Evolutionary conservation across 495 filamentous ascomycete species (phyloP), one percentile per base, ranked within the genome.

Genomic region (Aspergillus sclerotioniger): DNA sequence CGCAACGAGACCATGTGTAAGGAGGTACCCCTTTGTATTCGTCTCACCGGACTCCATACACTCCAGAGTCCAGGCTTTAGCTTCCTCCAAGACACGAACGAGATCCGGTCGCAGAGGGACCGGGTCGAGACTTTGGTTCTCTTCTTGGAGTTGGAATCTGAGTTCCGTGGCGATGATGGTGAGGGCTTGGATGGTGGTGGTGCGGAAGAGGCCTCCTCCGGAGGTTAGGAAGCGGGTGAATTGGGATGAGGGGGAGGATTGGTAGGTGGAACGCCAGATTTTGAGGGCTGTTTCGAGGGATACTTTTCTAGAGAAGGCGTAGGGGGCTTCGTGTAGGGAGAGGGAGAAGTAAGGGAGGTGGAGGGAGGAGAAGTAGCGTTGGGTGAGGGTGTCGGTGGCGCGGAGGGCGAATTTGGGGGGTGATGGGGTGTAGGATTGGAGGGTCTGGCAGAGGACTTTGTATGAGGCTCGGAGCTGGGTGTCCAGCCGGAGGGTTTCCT

Each of bases 21-120:
- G 65, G 25, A 87, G 41, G 44, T 79, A 80, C 0, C 77, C 80
- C 57, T 85, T 86, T n/a, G 80, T 69, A 59, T 84, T 86, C 0
- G 78, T 83, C 64, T 85, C 79, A 3, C 83, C 84, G 3, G 69
- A 71, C 39, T 73, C 46, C 4, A 85, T 72, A 32, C 66, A 69
- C 9, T 57, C 56, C 63, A 80, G 64, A 0, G 53, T 32, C 77
- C 78, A 84, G 5, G 51, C 51, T 39, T 72, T 74, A 0, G 77
- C 73, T 25, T 85, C 76, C 0, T 75, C 64, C 3, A 86, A 8
- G 3, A 81, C 68, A 2, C 67, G 53, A 2, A 84, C 55, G 19
- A 86, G 59, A 56, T 85, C 82, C 0, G 67, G 67, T 10, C 82
- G 74, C 0, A 80, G 59, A 21, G 64, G 62, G 0, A 71, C 69